A percentile compares a stretch with the other conserved stretches of the same genome.
phyloP scores from a whole-genome alignment of 2,329 filamentous ascomycete genomes.

The Aspergillus pseudoterreus region DNA sequence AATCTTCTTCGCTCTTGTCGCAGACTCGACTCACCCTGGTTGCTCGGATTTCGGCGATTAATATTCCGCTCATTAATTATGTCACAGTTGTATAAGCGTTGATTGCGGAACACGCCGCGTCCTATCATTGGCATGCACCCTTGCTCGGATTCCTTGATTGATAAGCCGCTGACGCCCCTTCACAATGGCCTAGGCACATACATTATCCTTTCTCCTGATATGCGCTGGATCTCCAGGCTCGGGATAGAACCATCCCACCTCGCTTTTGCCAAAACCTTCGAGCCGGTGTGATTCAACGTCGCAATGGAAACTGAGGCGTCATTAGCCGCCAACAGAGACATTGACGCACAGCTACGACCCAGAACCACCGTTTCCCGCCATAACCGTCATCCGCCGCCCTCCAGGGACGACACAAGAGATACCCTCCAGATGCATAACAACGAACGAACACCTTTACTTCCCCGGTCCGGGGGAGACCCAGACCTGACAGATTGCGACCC shows the following conservation, averaged over 20 bases:
- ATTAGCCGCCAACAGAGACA: constrained; percentile 29
- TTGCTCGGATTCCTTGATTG: neutral
- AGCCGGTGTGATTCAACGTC: neutral
- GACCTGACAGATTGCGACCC: neutral
- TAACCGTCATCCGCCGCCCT: neutral
- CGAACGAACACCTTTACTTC: constrained; percentile 28
- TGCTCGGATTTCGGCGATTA: too few species aligned
- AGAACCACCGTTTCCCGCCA: constrained; percentile 10
- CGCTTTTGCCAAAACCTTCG: neutral
- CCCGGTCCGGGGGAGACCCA: neutral
- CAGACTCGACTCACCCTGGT: too few species aligned
- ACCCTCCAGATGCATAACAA: constrained; percentile 16
- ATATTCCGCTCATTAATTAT: too few species aligned
- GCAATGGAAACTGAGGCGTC: constrained; percentile 33
- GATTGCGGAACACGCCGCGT: neutral
- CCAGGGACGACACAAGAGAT: constrained; percentile 9
- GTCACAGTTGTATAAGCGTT: too few species aligned
- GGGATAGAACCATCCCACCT: neutral
- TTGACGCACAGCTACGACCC: constrained; percentile 25
- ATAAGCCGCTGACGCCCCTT: neutral
- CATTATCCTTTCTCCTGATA: neutral
- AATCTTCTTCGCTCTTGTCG: too few species aligned
- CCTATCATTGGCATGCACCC: neutral
- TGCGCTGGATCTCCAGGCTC: neutral
- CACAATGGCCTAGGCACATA: neutral